Conservation (phyloP, 768 basidiomycete genomes). For the Mycena maculata region DNA sequence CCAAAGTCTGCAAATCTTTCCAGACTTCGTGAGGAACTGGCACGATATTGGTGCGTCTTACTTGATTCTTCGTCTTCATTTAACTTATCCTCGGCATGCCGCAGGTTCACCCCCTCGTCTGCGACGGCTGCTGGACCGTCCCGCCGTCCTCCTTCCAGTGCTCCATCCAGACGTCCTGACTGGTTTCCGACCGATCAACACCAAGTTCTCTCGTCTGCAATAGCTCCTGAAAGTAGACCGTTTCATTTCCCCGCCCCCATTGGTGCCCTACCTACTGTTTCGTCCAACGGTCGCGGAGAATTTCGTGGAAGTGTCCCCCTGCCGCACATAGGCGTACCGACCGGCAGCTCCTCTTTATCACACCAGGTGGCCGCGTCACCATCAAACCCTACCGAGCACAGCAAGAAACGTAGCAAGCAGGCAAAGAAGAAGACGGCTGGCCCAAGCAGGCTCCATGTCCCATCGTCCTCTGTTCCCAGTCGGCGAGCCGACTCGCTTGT, state of each 20-base stretch:
- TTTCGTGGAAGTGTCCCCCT: background rate
- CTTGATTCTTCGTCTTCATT: background rate
- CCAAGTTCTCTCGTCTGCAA: background rate
- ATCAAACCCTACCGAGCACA: too few relatives aligned
- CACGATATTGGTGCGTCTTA: constrained; percentile 9
- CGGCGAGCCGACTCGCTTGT: too few relatives aligned
- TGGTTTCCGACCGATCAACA: background rate
- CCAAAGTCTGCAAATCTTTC: background rate
- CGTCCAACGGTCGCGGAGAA: background rate
- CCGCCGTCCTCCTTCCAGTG: background rate
- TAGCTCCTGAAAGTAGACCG: background rate
- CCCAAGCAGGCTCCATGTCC: too few relatives aligned
- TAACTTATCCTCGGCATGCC: background rate
- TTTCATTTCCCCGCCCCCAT: background rate
- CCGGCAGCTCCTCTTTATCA: too few relatives aligned
- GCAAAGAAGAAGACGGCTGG: too few relatives aligned
- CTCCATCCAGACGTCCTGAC: background rate
- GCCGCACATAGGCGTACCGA: background rate
- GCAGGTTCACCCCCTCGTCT: background rate
- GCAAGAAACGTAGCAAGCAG: too few relatives aligned
- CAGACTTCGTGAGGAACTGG: background rate
- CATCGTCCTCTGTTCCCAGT: too few relatives aligned
- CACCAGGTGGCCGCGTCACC: too few relatives aligned
- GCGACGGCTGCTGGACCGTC: background rate
- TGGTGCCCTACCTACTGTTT: background rate